A percentile compares a stretch with the other conserved stretches of the same genome.
phyloP scores from a whole-genome alignment of 108 stramenopile species.

The Pseudonitzschia multiseries region DNA sequence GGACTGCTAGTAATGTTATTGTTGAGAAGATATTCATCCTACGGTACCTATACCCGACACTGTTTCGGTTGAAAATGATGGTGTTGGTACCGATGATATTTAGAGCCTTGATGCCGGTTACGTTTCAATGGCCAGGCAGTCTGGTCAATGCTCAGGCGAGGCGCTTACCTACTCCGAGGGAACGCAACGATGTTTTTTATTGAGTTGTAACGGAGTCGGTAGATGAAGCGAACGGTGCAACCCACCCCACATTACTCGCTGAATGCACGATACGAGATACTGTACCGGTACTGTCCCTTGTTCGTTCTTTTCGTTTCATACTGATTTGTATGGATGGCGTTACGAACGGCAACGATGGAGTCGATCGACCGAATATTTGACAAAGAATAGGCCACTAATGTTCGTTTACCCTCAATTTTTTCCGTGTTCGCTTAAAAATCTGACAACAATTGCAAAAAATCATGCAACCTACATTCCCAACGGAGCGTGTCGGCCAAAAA shows the following conservation, averaged over 20 bases:
- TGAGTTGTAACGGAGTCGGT: neutral
- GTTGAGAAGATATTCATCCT: slow-evolving; percentile 6
- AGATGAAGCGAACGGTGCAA: too few species aligned
- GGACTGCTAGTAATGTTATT: neutral
- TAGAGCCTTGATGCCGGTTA: neutral
- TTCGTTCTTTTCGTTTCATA: neutral
- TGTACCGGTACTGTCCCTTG: neutral
- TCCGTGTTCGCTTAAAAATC: neutral
- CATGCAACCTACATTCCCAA: neutral
- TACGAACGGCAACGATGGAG: neutral
- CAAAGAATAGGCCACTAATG: neutral
- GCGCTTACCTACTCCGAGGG: neutral
- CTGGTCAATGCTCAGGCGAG: neutral
- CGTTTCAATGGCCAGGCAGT: neutral
- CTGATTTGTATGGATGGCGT: neutral
- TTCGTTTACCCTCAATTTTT: slow-evolving; percentile 7
- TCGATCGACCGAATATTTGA: slow-evolving; percentile 11
- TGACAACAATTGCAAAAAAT: neutral
- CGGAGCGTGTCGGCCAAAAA: neutral
- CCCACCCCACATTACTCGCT: too few species aligned
- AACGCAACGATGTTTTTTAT: neutral
- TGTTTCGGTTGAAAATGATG: neutral
- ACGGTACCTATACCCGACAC: neutral
- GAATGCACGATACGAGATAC: neutral
- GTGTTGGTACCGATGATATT: neutral